Base-by-base conservation (phyloP, 1,284 basidiomycete genomes). In the Stygiomarasmius scandens region DNA sequence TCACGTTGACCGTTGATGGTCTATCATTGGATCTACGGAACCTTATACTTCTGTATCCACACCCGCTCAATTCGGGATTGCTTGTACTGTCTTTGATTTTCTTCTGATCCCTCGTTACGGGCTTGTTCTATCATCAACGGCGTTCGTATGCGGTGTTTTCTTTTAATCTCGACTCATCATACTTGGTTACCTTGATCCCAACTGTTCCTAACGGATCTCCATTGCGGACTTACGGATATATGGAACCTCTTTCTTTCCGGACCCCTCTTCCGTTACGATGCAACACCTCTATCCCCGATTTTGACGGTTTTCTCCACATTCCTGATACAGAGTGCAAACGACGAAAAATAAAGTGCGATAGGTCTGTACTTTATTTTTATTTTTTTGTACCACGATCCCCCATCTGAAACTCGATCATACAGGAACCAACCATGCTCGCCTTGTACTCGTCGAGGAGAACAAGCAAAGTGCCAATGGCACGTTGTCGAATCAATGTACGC, bases 321-420 rank as follows among this genome's bases (percentile, higher is more conserved):
- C 58, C 41, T 34, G 32, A 34, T 34, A 54, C 60, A 80, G 79
- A 80, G 66, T 80, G 79, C 62, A 80, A 80, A 66, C 70, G 78
- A 54, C 73, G 78, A 43, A 81, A 81, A 69, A 81, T 81, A 64
- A 78, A 78, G 62, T 81, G 79, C 63, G 77, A 81, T 69, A 77
- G 79, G 78, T 78, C 58, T 56, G 58, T 45, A 53, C 22, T 58
- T 55, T 46, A 55, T 23, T 27, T 53, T 19, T 10, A 34, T 24
- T 29, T n/a, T 22, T 22, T 32, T 32, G 29, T 32, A 5, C 29
- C 29, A 32, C 6, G 12, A 6, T 32, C 12, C 29, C 12, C 29
- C 12, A 32, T 32, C 6, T 32, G 29, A 12, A 32, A 52, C 46
- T 55, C 59, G 44, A 5, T 12, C 36, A 54, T 34, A 47, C 57